Evolutionary conservation across 495 filamentous ascomycete species (phyloP).

Genomic region (Penicillium goetzii): DNA sequence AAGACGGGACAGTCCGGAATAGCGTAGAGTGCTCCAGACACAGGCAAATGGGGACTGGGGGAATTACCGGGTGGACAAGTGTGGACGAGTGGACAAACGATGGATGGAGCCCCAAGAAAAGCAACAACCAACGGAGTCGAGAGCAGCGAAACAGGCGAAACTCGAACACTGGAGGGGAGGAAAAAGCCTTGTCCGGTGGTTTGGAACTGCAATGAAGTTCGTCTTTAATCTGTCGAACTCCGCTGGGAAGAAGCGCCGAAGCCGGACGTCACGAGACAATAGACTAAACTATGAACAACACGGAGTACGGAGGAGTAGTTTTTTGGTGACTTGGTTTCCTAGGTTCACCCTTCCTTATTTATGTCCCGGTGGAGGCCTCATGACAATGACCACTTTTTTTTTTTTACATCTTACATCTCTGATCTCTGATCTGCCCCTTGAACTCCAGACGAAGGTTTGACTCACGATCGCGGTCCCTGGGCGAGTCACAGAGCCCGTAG

Average conservation of each 20-base stretch:
- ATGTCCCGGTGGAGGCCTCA: slow-evolving; percentile 4
- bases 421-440: background rate
- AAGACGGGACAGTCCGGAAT: slow-evolving; percentile 33
- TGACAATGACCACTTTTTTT: background rate
- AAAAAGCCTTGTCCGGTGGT: slow-evolving; percentile 43
- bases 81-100: background rate
- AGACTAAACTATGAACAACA: slow-evolving; percentile 5
- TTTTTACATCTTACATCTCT: background rate
- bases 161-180: slow-evolving; percentile 21
- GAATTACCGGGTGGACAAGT: slow-evolving; percentile 24
- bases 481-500: slow-evolving; percentile 13
- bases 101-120: background rate
- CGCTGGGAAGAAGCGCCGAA: slow-evolving; percentile 40
- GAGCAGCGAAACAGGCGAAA: slow-evolving; percentile 3
- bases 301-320: background rate
- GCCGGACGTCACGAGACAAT: slow-evolving; percentile 42
- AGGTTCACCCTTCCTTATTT: slow-evolving; percentile 10
- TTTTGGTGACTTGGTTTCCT: background rate
- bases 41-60: slow-evolving; percentile 21
- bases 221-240: slow-evolving; percentile 24
- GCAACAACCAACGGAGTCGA: background rate
- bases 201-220: background rate
- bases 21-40: slow-evolving; percentile 4
- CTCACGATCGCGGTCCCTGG: slow-evolving; percentile 10
- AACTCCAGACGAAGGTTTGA: background rate